A percentile compares a stretch with the other conserved stretches of the same genome.
Conservation (phyloP, 169 alveolate species). For the Plasmodium knowlesi region DNA sequence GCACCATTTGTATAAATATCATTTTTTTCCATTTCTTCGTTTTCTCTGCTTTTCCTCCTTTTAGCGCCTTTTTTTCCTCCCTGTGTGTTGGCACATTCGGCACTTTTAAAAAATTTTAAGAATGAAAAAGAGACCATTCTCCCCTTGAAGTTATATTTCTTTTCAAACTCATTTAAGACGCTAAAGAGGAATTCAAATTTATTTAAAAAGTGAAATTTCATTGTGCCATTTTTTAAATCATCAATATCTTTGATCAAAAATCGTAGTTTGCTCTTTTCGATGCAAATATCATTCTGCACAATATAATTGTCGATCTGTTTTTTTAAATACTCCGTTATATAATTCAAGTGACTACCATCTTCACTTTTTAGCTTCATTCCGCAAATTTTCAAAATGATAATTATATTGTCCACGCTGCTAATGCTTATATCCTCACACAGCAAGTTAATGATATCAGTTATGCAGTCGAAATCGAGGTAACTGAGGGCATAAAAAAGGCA, state of each 20-base stretch:
- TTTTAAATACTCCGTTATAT: slow-evolving; percentile 45
- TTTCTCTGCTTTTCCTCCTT: not conserved
- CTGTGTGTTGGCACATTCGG: not conserved
- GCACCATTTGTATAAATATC: not conserved
- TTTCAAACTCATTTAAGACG: slow-evolving; percentile 50
- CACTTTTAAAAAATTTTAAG: slow-evolving; percentile 11
- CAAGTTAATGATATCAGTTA: slow-evolving; percentile 61
- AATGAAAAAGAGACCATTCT: slow-evolving; percentile 21
- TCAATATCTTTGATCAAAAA: slow-evolving; percentile 72
- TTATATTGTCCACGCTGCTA: slow-evolving; percentile 69
- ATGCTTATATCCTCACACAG: slow-evolving; percentile 70
- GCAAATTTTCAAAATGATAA: slow-evolving; percentile 64
- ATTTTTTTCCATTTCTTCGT: not conserved
- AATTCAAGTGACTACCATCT: slow-evolving; percentile 52
- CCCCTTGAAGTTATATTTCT: slow-evolving; percentile 38
- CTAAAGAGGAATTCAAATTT: slow-evolving; percentile 58
- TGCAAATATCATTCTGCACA: slow-evolving; percentile 7
- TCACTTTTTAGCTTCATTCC: slow-evolving; percentile 57
- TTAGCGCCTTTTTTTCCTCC: not conserved
- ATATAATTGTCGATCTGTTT: slow-evolving; percentile 45
- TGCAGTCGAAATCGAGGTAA: slow-evolving; percentile 64
- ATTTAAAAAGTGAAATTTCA: slow-evolving; percentile 71
- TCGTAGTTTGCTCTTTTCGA: slow-evolving; percentile 60
- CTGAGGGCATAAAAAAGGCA: slow-evolving; percentile 50
- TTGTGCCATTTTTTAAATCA: slow-evolving; percentile 72